Evolutionary conservation across 2,329 filamentous ascomycete genomes (phyloP).

Genomic region (Fusarium udum): DNA sequence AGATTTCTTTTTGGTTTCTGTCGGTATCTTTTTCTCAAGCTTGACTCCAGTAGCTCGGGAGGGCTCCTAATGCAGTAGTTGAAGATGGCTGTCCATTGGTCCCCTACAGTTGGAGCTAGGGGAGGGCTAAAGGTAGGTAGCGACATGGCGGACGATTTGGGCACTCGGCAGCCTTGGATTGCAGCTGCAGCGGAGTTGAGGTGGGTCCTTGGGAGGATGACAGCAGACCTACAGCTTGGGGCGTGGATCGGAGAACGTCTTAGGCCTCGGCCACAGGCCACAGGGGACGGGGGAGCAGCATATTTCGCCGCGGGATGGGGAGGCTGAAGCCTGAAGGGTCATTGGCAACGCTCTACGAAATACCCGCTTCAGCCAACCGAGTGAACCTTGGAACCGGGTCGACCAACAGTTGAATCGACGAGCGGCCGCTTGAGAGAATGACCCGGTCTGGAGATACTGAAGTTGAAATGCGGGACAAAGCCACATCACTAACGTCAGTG

Average conservation of each 20-base stretch:
- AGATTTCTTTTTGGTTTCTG: background rate
- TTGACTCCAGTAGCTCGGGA: conserved; percentile 19
- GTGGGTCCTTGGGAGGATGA: conserved; percentile 23
- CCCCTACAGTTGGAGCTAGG: conserved; percentile 15
- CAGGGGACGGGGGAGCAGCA: conserved; percentile 27
- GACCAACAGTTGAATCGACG: conserved; percentile 3
- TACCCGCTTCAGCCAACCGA: conserved; percentile 14
- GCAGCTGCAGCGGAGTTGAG: conserved; percentile 11
- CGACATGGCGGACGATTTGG: conserved; percentile 11
- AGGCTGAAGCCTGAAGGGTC: conserved; percentile 1
- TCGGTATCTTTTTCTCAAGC: conserved; percentile 1
- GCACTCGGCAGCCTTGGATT: conserved; percentile 21
- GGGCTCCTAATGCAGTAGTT: conserved; percentile 33
- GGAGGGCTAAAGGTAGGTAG: conserved; percentile 8
- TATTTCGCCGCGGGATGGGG: conserved; percentile 21
- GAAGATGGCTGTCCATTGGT: conserved; percentile 29
- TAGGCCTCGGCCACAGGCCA: conserved; percentile 9
- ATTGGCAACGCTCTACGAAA: conserved; percentile 15
- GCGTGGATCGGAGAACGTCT: conserved; percentile 22
- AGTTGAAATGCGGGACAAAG: background rate
- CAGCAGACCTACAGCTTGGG: conserved; percentile 27
- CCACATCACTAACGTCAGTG: background rate
- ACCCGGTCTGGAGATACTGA: background rate
- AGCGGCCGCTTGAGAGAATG: background rate
- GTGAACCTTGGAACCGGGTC: conserved; percentile 28